These are phyloP conservation scores for Cercospora janseana DNA, from an alignment of 2,329 filamentous ascomycete species.

Conservation along the genomic window DNA sequence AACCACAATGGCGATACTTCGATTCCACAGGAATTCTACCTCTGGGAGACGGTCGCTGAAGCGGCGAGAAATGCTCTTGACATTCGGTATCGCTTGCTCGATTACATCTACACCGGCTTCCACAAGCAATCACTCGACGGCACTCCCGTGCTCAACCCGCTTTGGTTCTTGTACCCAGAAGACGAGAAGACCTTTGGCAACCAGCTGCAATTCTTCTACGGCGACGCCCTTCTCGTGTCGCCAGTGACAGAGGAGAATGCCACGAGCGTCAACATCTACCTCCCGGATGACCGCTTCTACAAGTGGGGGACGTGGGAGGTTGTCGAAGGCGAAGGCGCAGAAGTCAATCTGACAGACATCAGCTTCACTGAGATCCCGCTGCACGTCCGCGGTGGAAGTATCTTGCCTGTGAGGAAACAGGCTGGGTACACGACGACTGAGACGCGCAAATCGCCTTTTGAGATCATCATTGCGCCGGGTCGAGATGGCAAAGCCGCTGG, in stretches of 20 bases:
- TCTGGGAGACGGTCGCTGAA: slow-evolving; percentile 60
- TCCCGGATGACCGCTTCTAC: slow-evolving; percentile 59
- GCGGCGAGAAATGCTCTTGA: slow-evolving; percentile 67
- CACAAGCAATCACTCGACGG: slow-evolving; percentile 60
- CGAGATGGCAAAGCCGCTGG: slow-evolving; percentile 62
- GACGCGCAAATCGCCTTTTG: slow-evolving; percentile 64
- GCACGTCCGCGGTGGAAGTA: slow-evolving; percentile 62
- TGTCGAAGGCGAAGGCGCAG: slow-evolving; percentile 48
- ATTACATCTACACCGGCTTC: slow-evolving; percentile 74
- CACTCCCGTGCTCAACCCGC: slow-evolving; percentile 63
- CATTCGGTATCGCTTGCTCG: slow-evolving; percentile 68
- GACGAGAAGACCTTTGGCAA: slow-evolving; percentile 54
- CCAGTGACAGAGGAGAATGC: slow-evolving; percentile 54
- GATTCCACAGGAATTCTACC: slow-evolving; percentile 68
- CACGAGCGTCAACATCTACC: slow-evolving; percentile 55
- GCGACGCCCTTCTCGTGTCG: slow-evolving; percentile 54
- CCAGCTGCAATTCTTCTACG: slow-evolving; percentile 60
- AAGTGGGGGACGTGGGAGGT: slow-evolving; percentile 54
- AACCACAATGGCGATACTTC: slow-evolving; percentile 62
- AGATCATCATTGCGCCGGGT: slow-evolving; percentile 66
- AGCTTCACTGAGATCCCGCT: slow-evolving; percentile 60
- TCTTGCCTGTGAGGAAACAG: slow-evolving; percentile 57
- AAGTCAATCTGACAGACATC: slow-evolving; percentile 44
- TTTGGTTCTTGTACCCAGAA: slow-evolving; percentile 68
- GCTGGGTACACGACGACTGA: slow-evolving; percentile 62